Base-by-base conservation (phyloP, 371 early-diverging fungal genomes). In the Thermomucor indicae-seudaticae region DNA sequence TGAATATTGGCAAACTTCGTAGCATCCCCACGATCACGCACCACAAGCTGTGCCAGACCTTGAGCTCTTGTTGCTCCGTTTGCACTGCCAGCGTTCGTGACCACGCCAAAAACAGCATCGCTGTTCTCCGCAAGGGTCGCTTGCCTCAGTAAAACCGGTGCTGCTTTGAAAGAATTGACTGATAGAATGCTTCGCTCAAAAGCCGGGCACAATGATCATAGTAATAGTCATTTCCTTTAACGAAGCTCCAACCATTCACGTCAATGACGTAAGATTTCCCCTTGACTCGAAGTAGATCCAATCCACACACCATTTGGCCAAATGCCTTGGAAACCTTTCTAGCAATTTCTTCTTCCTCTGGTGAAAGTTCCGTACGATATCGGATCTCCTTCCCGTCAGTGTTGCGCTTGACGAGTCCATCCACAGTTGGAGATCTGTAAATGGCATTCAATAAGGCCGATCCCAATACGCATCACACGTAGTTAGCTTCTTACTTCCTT, bases 221-320 rank as follows among this genome's bases (percentile, higher is more conserved):
- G 64, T 99, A 99, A 16, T 84, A 78, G 41, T 89, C 86, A 60
- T 90, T 95, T 49, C 95, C 96, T 68, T 99, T 99, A 43, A 99
- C 99, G 76, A 99, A 99, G 23, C 94, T 93, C 99, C 99, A 99
- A 7, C 99, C 99, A 58, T 99, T 99, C 47, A 99, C 97, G 67
- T 99, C 99, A 60, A 99, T 96, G 7, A 98, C 96, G 66, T 88
- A 92, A 3, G 95, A 92, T 57, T 81, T 76, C 10, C 95, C 94
- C 40, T 70, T 65, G 2, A 85, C 85, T 4, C 99, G 85, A 46
- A 99, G 67, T 19, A 97, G 65, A 68, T 99, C 99, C 51, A 98
- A 90, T 0, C 99, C 99, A 61, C 99, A 99, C 1, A 99, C 91
- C 4, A 84, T 78, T 59, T 93, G 95, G 2, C 92, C 91, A 70